Base-by-base conservation (phyloP, 495 filamentous ascomycete species). In the Poronia punctata region DNA sequence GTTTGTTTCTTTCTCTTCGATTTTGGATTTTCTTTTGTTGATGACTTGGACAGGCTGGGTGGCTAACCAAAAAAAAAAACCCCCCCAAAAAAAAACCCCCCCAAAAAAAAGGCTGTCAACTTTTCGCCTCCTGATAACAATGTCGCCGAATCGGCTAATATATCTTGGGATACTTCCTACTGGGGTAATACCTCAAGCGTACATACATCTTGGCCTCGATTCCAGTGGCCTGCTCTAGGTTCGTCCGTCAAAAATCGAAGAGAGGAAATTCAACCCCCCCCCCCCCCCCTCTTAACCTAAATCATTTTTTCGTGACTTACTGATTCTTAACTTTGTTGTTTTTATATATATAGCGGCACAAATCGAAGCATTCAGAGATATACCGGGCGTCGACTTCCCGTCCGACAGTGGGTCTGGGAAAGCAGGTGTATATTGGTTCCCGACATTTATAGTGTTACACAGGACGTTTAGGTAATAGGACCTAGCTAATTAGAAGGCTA, bases 401-500 rank as follows among this genome's bases (percentile, higher is more conserved):
- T 45, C 48, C 12, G 66, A 70, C 35, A 66, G 62, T 36, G 64
- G 64, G 2, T 53, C 62, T 2, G 66, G 66, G 0, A 46, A 51
- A 27, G 46, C 64, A 0, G 66, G 66, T 3, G 56, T 68, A 20
- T 70, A 64, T 29, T 70, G 61, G 61, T 70, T 58, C 32, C 66
- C 66, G 18, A 63, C 57, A 2, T 67, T 67, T 36, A n/a, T n/a
- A n/a, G n/a, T n/a, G n/a, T n/a, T n/a, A n/a, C n/a, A n/a, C n/a
- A n/a, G n/a, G n/a, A n/a, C n/a, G n/a, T n/a, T n/a, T n/a, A n/a
- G n/a, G n/a, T n/a, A n/a, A n/a, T n/a, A n/a, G n/a, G n/a, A n/a
- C n/a, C n/a, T n/a, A n/a, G n/a, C n/a, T n/a, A n/a, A n/a, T n/a
- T n/a, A n/a, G n/a, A n/a, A n/a, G n/a, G n/a, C n/a, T n/a, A n/a